Percentiles rank a stretch among this genome's conserved stretches.
phyloP scores from a whole-genome alignment of 305 asterid genomes.

The Caryopteris hybrid region DNA sequence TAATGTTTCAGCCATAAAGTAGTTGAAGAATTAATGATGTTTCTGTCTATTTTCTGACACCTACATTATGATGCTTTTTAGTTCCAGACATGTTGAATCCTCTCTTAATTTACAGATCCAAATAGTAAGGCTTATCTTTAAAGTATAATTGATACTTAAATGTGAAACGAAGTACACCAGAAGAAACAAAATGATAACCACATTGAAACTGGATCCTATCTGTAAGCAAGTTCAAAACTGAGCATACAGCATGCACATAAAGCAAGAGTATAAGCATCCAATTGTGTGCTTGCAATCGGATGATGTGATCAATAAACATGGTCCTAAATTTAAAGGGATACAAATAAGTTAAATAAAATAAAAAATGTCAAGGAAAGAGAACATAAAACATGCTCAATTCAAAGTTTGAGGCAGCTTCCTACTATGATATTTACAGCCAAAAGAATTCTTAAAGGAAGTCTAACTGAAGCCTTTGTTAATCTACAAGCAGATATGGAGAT shows the following conservation, averaged over 20 bases:
- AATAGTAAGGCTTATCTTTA: too few relatives aligned
- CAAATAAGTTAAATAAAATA: neutral
- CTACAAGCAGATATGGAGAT: neutral
- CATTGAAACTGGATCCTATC: neutral
- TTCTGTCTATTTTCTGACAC: too few relatives aligned
- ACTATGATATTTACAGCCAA: neutral
- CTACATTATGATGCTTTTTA: too few relatives aligned
- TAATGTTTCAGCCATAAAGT: neutral
- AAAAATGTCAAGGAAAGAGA: neutral
- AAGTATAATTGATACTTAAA: too few relatives aligned
- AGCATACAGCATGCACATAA: neutral
- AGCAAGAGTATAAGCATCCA: neutral
- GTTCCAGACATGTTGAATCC: too few relatives aligned
- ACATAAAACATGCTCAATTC: neutral
- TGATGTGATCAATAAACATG: neutral
- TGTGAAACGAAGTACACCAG: neutral
- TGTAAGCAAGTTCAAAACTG: neutral
- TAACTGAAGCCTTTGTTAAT: neutral
- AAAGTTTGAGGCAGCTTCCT: neutral
- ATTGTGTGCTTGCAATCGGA: neutral
- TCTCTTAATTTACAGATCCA: too few relatives aligned
- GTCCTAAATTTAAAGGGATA: neutral
- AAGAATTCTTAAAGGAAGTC: neutral
- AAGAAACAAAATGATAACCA: neutral
- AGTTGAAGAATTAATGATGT: too few relatives aligned